phyloP scores from a whole-genome alignment of 129 eudicot species.

The Flaveria trinervia region DNA sequence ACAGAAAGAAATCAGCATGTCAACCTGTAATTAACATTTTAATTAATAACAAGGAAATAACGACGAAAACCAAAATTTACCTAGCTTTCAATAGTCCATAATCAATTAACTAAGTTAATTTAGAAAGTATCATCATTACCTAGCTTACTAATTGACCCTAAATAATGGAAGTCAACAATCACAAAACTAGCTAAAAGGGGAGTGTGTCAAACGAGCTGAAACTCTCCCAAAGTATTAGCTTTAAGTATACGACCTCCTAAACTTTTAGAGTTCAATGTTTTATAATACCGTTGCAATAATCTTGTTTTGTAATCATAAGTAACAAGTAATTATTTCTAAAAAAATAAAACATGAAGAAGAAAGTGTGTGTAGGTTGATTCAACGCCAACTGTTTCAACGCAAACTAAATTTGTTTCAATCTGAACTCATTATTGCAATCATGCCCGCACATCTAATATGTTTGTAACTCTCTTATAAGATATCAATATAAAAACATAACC shows the following conservation, averaged over 20 bases:
- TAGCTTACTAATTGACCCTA: neutral
- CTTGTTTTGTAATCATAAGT: neutral
- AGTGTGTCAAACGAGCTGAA: neutral
- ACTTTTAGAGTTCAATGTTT: neutral
- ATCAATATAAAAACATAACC: slow-evolving; percentile 42
- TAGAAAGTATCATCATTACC: neutral
- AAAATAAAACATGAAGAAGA: neutral
- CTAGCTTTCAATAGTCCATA: neutral
- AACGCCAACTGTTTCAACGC: neutral
- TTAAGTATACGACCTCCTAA: neutral
- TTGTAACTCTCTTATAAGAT: neutral
- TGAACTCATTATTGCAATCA: neutral
- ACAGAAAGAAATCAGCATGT: slow-evolving; percentile 89
- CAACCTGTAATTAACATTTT: slow-evolving; percentile 60
- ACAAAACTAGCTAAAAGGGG: neutral
- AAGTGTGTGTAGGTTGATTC: neutral
- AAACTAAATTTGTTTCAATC: neutral
- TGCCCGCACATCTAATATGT: neutral
- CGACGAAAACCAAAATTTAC: neutral
- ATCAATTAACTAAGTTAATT: neutral
- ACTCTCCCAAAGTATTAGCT: neutral
- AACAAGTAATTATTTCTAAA: neutral
- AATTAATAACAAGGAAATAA: neutral
- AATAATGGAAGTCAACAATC: neutral
- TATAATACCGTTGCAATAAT: neutral